Evolutionary conservation across 331 rosid genomes (phyloP).

Genomic region (Spiraea crenata): DNA sequence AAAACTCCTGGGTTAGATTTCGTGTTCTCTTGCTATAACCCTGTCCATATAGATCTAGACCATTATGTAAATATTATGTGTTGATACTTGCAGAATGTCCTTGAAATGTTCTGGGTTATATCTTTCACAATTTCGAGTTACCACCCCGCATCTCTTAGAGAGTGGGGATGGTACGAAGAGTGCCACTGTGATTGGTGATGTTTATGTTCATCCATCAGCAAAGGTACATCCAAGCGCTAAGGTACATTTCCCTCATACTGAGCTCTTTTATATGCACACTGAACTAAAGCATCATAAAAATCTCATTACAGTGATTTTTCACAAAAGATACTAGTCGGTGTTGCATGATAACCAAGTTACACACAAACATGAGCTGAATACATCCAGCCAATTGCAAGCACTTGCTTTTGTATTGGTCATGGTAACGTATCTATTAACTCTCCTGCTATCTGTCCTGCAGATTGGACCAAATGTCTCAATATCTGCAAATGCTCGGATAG

Average conservation of each 20-base stretch:
- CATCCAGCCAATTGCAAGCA: no score
- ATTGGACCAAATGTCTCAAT: slow-evolving; percentile 93
- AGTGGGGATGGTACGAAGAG: slow-evolving; percentile 65
- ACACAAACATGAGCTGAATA: no score
- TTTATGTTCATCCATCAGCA: slow-evolving; percentile 91
- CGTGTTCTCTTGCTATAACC: slow-evolving; percentile 12
- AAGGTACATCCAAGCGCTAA: slow-evolving; percentile 91
- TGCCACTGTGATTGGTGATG: slow-evolving; percentile 76
- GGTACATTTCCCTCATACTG: slow-evolving; percentile 40
- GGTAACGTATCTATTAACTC: not conserved
- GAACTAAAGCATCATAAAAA: not conserved
- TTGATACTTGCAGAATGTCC: slow-evolving; percentile 73
- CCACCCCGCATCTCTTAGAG: slow-evolving; percentile 66
- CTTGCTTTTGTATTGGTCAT: not conserved
- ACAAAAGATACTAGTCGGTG: no score
- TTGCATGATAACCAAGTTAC: no score
- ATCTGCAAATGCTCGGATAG: slow-evolving; percentile 96
- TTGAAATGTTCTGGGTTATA: slow-evolving; percentile 85
- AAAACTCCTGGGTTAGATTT: slow-evolving; percentile 86
- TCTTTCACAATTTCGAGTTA: slow-evolving; percentile 72
- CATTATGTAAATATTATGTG: slow-evolving; percentile 12
- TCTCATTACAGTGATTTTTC: not conserved
- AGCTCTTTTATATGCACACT: not conserved
- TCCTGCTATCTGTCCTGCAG: slow-evolving; percentile 39
- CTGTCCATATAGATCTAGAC: slow-evolving; percentile 13